Conservation (phyloP, 2,329 filamentous ascomycete species). For the Fusarium goolgardi region DNA sequence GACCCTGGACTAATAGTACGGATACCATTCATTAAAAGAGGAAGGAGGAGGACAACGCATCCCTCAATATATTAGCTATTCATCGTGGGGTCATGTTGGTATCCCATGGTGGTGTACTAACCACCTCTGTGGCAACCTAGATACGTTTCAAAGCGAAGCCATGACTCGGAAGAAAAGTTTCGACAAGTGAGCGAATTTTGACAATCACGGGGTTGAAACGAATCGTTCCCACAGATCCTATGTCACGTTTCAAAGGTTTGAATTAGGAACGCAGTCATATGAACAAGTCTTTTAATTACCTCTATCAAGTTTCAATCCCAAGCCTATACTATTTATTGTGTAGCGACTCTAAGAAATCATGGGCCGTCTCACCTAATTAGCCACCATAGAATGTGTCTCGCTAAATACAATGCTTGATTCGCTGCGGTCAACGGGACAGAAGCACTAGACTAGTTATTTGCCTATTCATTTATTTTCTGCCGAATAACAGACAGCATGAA, state of each 20-base stretch:
- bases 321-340: background rate
- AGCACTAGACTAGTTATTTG: slow-evolving; percentile 7
- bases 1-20: slow-evolving; percentile 9
- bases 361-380: background rate
- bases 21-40: slow-evolving; percentile 3
- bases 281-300: too few relatives aligned
- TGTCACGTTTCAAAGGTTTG: slow-evolving; percentile 1
- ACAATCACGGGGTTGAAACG: background rate
- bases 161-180: slow-evolving; percentile 30
- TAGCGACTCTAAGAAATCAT: background rate
- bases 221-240: background rate
- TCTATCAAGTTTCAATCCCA: background rate
- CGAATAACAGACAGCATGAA: slow-evolving; percentile 16
- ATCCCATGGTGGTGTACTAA: background rate
- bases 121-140: background rate
- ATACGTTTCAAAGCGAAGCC: slow-evolving; percentile 1
- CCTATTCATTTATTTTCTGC: too few relatives aligned
- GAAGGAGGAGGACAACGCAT: slow-evolving; percentile 15
- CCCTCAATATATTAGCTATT: background rate
- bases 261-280: background rate
- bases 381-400: slow-evolving; percentile 5
- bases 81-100: slow-evolving; percentile 7
- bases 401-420: slow-evolving; percentile 29
- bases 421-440: slow-evolving; percentile 3
- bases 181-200: slow-evolving; percentile 10